Percentiles rank a stretch among this genome's conserved stretches.
phyloP scores from a whole-genome alignment of 352 stramenopile genomes.

The Phytophthora ohioensis region DNA sequence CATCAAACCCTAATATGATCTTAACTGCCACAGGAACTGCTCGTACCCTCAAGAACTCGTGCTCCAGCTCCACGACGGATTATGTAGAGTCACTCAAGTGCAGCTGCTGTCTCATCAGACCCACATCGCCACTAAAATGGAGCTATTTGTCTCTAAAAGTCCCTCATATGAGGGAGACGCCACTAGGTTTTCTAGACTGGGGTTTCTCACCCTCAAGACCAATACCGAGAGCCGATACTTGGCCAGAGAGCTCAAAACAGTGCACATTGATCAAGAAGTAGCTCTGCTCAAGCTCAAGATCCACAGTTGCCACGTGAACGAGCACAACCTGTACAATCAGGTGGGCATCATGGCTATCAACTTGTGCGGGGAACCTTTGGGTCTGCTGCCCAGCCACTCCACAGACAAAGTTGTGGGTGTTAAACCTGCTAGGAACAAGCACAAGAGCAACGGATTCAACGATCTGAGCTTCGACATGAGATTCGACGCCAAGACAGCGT shows the following conservation, averaged over 20 bases:
- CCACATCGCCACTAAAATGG: constrained; percentile 94
- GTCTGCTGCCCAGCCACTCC: constrained; percentile 61
- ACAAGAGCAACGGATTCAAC: constrained; percentile 29
- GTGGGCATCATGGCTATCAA: constrained; percentile 93
- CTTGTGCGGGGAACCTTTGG: constrained; percentile 74
- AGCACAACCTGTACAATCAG: constrained; percentile 92
- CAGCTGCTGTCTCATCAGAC: constrained; percentile 94
- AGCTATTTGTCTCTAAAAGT: constrained; percentile 87
- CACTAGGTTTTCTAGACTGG: constrained; percentile 80
- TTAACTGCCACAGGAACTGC: constrained; percentile 74
- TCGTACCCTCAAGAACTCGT: constrained; percentile 95
- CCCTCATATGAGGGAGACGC: constrained; percentile 41
- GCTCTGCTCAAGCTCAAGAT: constrained; percentile 90
- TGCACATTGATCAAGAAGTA: constrained; percentile 90
- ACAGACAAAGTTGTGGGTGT: constrained; percentile 42
- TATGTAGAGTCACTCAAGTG: constrained; percentile 80
- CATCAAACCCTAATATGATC: constrained; percentile 10
- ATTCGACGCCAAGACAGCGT: constrained; percentile 90
- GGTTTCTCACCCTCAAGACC: constrained; percentile 85
- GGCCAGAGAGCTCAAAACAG: constrained; percentile 93
- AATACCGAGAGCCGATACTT: constrained; percentile 87
- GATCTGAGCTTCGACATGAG: constrained; percentile 88
- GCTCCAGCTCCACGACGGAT: constrained; percentile 77
- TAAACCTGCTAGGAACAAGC: constrained; percentile 35
- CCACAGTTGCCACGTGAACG: constrained; percentile 90